Percentiles rank a stretch among this genome's conserved stretches.
These are phyloP conservation scores for Biscogniauxia marginata DNA, from an alignment of 2,329 filamentous ascomycete species.

Conservation along the genomic window DNA sequence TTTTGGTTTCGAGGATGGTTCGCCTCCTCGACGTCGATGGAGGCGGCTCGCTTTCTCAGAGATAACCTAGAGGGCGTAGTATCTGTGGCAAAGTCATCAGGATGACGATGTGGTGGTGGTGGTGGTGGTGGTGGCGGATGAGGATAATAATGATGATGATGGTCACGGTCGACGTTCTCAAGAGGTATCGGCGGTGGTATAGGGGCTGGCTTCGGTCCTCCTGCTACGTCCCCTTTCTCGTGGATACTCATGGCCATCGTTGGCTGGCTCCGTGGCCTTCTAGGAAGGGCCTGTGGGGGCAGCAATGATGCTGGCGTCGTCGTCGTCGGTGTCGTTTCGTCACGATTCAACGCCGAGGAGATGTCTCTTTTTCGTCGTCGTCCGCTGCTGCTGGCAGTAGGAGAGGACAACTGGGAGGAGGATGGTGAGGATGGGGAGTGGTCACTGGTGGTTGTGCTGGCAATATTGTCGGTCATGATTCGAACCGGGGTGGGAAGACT, in stretches of 20 bases:
- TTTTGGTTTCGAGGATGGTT: conserved; percentile 37
- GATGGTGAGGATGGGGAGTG: conserved; percentile 18
- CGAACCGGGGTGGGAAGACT: not conserved
- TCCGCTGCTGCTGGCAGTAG: conserved; percentile 11
- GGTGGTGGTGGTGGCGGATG: conserved; percentile 5
- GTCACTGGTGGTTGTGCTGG: conserved; percentile 18
- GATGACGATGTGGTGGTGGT: conserved; percentile 5
- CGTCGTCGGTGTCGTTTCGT: conserved; percentile 9
- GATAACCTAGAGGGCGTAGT: conserved; percentile 1
- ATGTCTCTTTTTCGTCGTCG: not conserved
- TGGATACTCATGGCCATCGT: conserved; percentile 22
- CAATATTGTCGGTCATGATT: conserved; percentile 26
- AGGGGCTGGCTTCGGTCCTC: conserved; percentile 15
- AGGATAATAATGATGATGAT: conserved; percentile 2
- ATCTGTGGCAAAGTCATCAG: conserved; percentile 11
- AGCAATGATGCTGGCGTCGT: not conserved
- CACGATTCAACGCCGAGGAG: conserved; percentile 11
- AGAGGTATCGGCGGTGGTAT: conserved; percentile 7
- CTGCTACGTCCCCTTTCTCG: conserved; percentile 6
- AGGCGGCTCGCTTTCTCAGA: conserved; percentile 45
- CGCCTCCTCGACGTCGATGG: conserved; percentile 46
- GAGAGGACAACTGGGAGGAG: conserved; percentile 16
- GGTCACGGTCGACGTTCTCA: not conserved
- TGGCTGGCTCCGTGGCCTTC: conserved; percentile 23
- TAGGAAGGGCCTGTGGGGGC: conserved; percentile 9